These are phyloP conservation scores for Babesia bigemina DNA, from an alignment of 169 alveolate genomes.

Conservation along the genomic window DNA sequence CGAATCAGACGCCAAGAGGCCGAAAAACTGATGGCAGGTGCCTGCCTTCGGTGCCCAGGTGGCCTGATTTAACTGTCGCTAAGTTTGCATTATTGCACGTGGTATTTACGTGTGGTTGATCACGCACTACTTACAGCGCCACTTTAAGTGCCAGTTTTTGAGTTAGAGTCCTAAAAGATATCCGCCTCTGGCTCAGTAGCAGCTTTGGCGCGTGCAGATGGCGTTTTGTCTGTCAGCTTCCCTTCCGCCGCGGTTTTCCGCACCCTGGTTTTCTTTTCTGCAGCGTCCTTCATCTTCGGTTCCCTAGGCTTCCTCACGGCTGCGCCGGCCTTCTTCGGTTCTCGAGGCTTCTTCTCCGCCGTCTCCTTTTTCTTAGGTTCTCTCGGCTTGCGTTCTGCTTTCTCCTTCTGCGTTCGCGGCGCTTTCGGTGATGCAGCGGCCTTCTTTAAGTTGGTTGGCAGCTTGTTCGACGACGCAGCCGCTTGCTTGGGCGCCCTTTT, in stretches of 20 bases:
- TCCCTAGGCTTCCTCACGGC: not conserved
- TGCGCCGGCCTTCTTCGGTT: slow-evolving; percentile 2
- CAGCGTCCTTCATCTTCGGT: not conserved
- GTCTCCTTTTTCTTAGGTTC: slow-evolving; percentile 1
- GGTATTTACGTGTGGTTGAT: not conserved
- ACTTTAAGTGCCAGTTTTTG: too few species aligned
- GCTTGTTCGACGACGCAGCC: not conserved
- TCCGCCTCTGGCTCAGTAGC: too few species aligned
- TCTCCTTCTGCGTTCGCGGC: slow-evolving; percentile 33
- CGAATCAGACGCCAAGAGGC: not conserved
- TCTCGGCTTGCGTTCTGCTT: slow-evolving; percentile 30
- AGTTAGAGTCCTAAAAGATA: not conserved
- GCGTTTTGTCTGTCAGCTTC: too few species aligned
- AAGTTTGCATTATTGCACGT: not conserved
- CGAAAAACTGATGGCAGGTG: slow-evolving; percentile 9
- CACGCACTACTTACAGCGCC: slow-evolving; percentile 11
- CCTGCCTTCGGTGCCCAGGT: not conserved
- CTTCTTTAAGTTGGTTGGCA: not conserved
- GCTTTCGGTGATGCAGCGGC: not conserved
- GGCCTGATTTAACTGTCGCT: not conserved
- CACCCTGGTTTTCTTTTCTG: too few species aligned
- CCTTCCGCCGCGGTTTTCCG: not conserved
- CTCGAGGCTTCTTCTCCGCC: not conserved
- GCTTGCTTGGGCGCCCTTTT: not conserved
- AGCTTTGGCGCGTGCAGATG: not conserved